Percentiles rank a stretch among this genome's conserved stretches.
These are phyloP conservation scores for Kodamaea anthophila DNA, from an alignment of 1,139 yeast species.

Conservation along the genomic window DNA sequence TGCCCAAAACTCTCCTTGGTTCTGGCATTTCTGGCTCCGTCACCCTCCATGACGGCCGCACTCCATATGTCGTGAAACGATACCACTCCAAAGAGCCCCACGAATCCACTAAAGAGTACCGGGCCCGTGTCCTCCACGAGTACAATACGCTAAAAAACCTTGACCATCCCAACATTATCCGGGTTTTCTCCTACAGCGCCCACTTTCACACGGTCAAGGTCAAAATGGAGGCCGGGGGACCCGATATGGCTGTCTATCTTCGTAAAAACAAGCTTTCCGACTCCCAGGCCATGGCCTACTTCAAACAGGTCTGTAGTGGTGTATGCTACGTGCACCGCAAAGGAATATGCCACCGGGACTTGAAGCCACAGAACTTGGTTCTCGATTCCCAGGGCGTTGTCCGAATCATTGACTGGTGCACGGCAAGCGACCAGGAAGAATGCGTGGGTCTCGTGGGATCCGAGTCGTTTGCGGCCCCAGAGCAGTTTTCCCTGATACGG, in stretches of 20 bases:
- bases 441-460: slow-evolving; percentile 49
- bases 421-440: slow-evolving; percentile 16
- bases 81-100: slow-evolving; percentile 30
- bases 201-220: slow-evolving; percentile 18
- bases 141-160: slow-evolving; percentile 23
- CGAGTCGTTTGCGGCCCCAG: slow-evolving; percentile 42
- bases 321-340: slow-evolving; percentile 26
- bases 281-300: slow-evolving; percentile 24
- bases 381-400: slow-evolving; percentile 19
- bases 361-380: slow-evolving; percentile 37
- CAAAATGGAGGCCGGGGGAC: slow-evolving; percentile 30
- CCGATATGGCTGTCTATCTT: slow-evolving; percentile 16
- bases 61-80: slow-evolving; percentile 37
- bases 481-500: slow-evolving; percentile 26
- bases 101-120: slow-evolving; percentile 34
- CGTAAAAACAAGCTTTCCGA: slow-evolving; percentile 6
- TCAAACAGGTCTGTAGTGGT: slow-evolving; percentile 30
- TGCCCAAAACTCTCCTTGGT: slow-evolving; percentile 3
- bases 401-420: slow-evolving; percentile 38
- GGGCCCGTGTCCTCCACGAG: slow-evolving; percentile 31
- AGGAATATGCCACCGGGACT: slow-evolving; percentile 36
- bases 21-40: slow-evolving; percentile 40
- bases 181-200: slow-evolving; percentile 20
- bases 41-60: slow-evolving; percentile 19
- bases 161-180: slow-evolving; percentile 31